Conservation (phyloP, 2,329 filamentous ascomycete species). For the Incumbomyces lentus region DNA sequence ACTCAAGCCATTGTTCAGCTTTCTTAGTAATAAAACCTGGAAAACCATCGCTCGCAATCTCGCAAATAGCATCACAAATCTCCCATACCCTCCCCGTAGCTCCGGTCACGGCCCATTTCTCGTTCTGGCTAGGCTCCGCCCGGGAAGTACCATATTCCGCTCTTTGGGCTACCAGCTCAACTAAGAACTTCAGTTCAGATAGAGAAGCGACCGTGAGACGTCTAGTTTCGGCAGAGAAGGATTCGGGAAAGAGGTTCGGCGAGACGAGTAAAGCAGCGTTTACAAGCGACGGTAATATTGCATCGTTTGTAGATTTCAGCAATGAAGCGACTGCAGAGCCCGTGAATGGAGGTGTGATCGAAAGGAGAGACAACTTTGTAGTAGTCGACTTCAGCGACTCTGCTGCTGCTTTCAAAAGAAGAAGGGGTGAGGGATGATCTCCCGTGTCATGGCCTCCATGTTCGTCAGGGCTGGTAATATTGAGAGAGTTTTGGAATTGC, state of each 20-base stretch:
- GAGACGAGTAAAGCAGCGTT: conserved; percentile 59
- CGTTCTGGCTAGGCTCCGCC: conserved; percentile 21
- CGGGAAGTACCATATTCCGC: conserved; percentile 16
- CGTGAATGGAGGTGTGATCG: conserved; percentile 79
- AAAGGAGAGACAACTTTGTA: conserved; percentile 76
- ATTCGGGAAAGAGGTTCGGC: conserved; percentile 49
- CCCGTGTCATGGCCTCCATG: background rate
- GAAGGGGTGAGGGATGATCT: conserved; percentile 39
- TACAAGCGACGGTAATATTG: conserved; percentile 64
- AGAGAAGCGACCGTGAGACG: conserved; percentile 51
- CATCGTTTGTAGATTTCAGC: conserved; percentile 59
- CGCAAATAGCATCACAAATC: conserved; percentile 62
- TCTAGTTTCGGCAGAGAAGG: conserved; percentile 55
- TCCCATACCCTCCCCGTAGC: conserved; percentile 74
- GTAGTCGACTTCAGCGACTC: conserved; percentile 68
- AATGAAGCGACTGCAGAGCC: conserved; percentile 62
- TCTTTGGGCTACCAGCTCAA: conserved; percentile 47
- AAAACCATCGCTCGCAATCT: conserved; percentile 56
- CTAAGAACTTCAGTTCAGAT: conserved; percentile 50
- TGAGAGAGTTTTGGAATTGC: conserved; percentile 31
- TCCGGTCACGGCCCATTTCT: conserved; percentile 47
- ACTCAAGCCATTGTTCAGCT: conserved; percentile 62
- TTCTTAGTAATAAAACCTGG: conserved; percentile 60
- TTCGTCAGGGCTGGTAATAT: conserved; percentile 17
- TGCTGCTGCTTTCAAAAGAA: conserved; percentile 61